These are phyloP conservation scores for Chalciporus chontae DNA, from an alignment of 768 basidiomycete species.

Conservation along the genomic window DNA sequence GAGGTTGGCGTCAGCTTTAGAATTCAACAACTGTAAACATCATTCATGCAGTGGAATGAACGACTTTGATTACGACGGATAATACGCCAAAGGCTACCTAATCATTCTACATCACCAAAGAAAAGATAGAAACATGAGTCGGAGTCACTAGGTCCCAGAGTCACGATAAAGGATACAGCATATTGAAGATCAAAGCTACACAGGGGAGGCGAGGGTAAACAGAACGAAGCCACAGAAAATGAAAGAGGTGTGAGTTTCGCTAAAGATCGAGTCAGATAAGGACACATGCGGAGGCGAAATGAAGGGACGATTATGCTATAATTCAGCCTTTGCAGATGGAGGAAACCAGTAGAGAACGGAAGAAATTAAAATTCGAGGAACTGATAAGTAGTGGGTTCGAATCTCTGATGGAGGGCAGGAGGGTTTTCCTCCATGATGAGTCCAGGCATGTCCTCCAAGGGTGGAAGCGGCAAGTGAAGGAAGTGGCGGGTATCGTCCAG, in stretches of 20 bases:
- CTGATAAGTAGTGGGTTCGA: conserved; percentile 65
- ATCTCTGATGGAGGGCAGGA: conserved; percentile 55
- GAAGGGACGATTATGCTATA: conserved; percentile 26
- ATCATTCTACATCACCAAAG: conserved; percentile 9
- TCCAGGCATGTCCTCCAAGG: conserved; percentile 76
- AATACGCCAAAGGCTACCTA: conserved; percentile 3
- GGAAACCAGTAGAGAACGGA: conserved; percentile 4
- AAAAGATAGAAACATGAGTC: conserved; percentile 2
- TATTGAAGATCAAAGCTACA: conserved; percentile 30
- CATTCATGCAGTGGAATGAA: neutral
- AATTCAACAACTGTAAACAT: conserved; percentile 4
- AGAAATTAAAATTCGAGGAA: conserved; percentile 70
- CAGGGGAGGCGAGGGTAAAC: conserved; percentile 3
- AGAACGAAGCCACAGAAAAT: neutral
- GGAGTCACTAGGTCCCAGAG: conserved; percentile 2
- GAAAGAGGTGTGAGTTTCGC: conserved; percentile 10
- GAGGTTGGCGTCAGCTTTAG: conserved; percentile 18
- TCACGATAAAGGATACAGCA: conserved; percentile 26
- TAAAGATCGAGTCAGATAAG: neutral
- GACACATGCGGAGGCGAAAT: conserved; percentile 6
- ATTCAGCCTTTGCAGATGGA: conserved; percentile 9
- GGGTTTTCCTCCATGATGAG: conserved; percentile 62
- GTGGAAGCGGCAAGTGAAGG: conserved; percentile 72
- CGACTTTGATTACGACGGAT: conserved; percentile 11
- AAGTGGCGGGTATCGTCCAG: conserved; percentile 86